Evolutionary conservation across 2,329 filamentous ascomycete species (phyloP).

Genomic region (Colletotrichum cordylinicola): DNA sequence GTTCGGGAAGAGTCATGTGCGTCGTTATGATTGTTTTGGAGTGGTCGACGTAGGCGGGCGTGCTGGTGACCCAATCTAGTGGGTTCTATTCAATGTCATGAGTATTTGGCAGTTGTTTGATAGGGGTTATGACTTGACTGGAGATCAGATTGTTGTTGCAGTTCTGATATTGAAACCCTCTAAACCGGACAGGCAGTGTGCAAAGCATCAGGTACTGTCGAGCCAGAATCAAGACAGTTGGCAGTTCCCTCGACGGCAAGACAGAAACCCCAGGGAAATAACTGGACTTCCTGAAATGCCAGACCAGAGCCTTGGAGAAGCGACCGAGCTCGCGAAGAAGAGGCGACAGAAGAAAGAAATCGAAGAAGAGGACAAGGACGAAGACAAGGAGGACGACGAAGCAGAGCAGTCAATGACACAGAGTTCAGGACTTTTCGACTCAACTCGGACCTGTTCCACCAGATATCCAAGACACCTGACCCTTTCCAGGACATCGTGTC

Average conservation of each 20-base stretch:
- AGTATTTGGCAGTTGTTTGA: neutral
- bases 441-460: rapidly evolving
- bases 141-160: neutral
- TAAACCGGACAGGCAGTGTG: neutral
- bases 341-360: neutral
- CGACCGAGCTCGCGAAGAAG: neutral
- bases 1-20: neutral
- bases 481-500: neutral
- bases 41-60: too few relatives aligned
- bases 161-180: neutral
- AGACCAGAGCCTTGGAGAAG: rapidly evolving
- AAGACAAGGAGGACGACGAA: neutral
- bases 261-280: neutral
- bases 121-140: neutral
- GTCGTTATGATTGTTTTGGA: too few relatives aligned
- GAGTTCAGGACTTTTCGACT: neutral
- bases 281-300: neutral
- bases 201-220: neutral
- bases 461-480: neutral
- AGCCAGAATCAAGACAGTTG: neutral
- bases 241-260: rapidly evolving
- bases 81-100: neutral
- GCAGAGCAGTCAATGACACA: neutral
- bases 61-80: neutral
- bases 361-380: neutral